These are phyloP conservation scores for Rugosomyces carneus DNA, from an alignment of 1,284 basidiomycete genomes.

Conservation along the genomic window DNA sequence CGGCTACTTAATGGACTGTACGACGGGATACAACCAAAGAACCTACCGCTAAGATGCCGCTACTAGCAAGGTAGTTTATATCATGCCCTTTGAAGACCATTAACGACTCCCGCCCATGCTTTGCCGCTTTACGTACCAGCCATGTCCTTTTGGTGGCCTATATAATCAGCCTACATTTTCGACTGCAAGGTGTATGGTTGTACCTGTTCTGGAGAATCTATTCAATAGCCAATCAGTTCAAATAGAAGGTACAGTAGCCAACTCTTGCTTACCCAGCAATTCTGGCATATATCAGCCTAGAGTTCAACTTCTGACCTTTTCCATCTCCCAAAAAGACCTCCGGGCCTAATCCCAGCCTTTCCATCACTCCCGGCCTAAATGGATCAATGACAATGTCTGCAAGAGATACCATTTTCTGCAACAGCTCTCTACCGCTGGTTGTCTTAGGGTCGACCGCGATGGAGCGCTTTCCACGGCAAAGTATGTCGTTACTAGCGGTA, in stretches of 20 bases:
- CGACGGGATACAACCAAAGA: background rate
- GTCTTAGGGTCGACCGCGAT: slow-evolving; percentile 63
- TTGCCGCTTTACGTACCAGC: slow-evolving; percentile 40
- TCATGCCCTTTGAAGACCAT: slow-evolving; percentile 57
- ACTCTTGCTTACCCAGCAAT: slow-evolving; percentile 50
- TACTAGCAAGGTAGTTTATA: slow-evolving; percentile 82
- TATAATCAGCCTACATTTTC: slow-evolving; percentile 7
- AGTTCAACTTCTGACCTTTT: slow-evolving; percentile 44
- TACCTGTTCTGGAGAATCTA: slow-evolving; percentile 58
- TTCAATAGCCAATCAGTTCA: slow-evolving; percentile 1
- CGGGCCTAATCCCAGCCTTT: slow-evolving; percentile 72
- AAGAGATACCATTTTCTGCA: slow-evolving; percentile 53
- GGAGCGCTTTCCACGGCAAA: slow-evolving; percentile 71
- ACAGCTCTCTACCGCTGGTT: slow-evolving; percentile 49
- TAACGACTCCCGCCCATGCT: background rate
- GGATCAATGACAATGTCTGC: slow-evolving; percentile 82
- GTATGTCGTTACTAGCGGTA: slow-evolving; percentile 37
- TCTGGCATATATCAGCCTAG: slow-evolving; percentile 58
- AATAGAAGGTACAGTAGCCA: background rate
- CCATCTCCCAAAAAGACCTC: slow-evolving; percentile 57
- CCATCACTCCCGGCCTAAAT: slow-evolving; percentile 79
- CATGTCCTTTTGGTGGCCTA: slow-evolving; percentile 63
- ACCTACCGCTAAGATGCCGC: slow-evolving; percentile 69
- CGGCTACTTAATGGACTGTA: background rate
- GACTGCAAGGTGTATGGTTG: background rate